These are phyloP conservation scores for Diaporthe sp. DNA, from an alignment of 2,329 filamentous ascomycete species.

Conservation along the genomic window DNA sequence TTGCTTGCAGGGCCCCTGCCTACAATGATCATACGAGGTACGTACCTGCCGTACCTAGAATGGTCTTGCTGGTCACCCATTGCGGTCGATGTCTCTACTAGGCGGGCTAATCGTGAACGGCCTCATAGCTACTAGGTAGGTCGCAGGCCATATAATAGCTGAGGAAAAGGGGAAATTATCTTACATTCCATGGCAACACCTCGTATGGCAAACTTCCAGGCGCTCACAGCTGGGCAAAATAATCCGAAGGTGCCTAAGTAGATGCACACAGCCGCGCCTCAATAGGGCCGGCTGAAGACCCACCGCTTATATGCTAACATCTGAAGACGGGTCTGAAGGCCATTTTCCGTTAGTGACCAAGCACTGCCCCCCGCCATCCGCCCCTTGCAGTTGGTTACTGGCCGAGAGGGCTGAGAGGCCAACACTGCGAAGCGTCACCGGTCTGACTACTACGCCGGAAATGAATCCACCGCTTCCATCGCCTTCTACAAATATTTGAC, in stretches of 20 bases:
- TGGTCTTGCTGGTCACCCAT: neutral
- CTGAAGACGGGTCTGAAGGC: neutral
- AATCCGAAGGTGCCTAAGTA: neutral
- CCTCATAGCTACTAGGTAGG: neutral
- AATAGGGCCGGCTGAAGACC: neutral
- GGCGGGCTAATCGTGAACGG: neutral
- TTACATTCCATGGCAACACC: neutral
- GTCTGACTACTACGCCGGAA: constrained; percentile 47
- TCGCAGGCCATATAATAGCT: neutral
- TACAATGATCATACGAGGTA: neutral
- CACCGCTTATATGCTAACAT: neutral
- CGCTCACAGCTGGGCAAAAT: neutral
- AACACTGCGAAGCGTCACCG: neutral
- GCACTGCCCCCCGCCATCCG: neutral
- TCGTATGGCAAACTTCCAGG: neutral
- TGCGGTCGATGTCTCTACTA: neutral
- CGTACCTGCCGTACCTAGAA: neutral
- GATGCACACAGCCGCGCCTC: constrained; percentile 6
- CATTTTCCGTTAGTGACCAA: neutral
- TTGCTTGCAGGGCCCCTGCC: neutral
- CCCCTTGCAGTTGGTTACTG: neutral
- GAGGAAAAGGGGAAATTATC: neutral
- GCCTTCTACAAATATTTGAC: constrained; percentile 9
- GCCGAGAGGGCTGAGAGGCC: constrained; percentile 12
- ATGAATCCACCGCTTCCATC: constrained; percentile 42